Evolutionary conservation across 805 yeast genomes (phyloP), one percentile per base, ranked within the genome.

Genomic region (Pichia deserticola): DNA sequence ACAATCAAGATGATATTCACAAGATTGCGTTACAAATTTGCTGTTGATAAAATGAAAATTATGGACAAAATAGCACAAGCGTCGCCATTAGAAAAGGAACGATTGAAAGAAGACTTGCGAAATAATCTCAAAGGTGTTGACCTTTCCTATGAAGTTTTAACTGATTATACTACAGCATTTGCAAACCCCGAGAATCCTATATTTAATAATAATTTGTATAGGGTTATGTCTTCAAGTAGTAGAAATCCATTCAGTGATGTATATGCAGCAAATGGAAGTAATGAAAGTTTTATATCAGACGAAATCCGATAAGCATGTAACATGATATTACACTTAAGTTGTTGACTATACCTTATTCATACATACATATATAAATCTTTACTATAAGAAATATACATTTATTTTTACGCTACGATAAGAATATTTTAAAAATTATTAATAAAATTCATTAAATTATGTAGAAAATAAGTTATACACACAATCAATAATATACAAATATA

Each of bases 1-100:
- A 69, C 76, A 3, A 68, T 78, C 42, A 69, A 73, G 9, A 75
- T 77, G 49, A 77, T 73, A 48, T 69, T 73, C 5, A 65, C 73
- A 35, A 68, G 82, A 33, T 68, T 79, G 71, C 70, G 71, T 50
- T 78, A 71, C 58, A 62, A 62, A 57, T 38, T 39, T 36, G 35
- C 42, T 11, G 40, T 49, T 40, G 47, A 49, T 15, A 47, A 49
- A 36, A 12, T 32, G 12, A 33, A 33, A n/a, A 36, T 54, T 7
- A 34, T 47, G 7, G 41, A 51, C 6, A 32, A 47, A 30, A 41
- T 54, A 10, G 40, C 42, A 9, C 13, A 15, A n/a, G 49, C 49
- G 1, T 44, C 40, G 5, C 35, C 50, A 4, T 5, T 28, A 8
- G 52, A 51, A 29, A 36, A 13, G 11, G 47, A 41, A 11, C 25